These are phyloP conservation scores for Ilex aquifolium DNA, from an alignment of 257 asterid species.

Conservation along the genomic window DNA sequence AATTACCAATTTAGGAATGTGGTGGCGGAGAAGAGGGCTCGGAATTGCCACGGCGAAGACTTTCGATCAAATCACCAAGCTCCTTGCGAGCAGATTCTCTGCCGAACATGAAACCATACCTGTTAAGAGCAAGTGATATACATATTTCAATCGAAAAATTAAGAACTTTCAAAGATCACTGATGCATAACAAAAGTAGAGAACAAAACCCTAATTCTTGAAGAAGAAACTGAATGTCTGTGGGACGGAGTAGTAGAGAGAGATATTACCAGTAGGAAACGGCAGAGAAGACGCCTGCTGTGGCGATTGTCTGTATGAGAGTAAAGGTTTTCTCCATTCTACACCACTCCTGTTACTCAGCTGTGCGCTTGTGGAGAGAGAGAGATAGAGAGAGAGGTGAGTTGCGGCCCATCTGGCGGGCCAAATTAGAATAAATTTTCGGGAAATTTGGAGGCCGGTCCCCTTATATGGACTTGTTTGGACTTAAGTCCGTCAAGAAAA, in stretches of 20 bases:
- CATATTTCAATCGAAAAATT: neutral
- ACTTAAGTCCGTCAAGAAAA: no score
- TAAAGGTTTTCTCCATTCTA: constrained; percentile 63
- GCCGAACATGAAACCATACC: constrained; percentile 96
- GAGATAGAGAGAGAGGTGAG: no score
- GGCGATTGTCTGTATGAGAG: constrained; percentile 68
- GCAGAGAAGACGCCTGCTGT: constrained; percentile 85
- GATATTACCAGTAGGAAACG: constrained; percentile 55
- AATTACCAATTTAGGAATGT: constrained; percentile 22
- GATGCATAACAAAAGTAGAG: no score
- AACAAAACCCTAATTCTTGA: no score
- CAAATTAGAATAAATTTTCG: no score
- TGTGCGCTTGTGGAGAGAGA: no score
- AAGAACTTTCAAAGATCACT: no score
- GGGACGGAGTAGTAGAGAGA: neutral
- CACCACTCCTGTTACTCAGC: no score
- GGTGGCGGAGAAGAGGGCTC: constrained; percentile 32
- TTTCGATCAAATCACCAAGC: constrained; percentile 60
- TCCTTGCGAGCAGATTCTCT: constrained; percentile 85
- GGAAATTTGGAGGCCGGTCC: no score
- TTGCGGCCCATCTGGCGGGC: no score
- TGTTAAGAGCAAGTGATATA: constrained; percentile 5
- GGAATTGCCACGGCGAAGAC: constrained; percentile 41
- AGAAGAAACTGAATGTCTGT: neutral
- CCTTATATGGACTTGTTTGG: no score